phyloP scores from a whole-genome alignment of 495 filamentous ascomycete genomes.

The Hypomontagnella monticulosa region DNA sequence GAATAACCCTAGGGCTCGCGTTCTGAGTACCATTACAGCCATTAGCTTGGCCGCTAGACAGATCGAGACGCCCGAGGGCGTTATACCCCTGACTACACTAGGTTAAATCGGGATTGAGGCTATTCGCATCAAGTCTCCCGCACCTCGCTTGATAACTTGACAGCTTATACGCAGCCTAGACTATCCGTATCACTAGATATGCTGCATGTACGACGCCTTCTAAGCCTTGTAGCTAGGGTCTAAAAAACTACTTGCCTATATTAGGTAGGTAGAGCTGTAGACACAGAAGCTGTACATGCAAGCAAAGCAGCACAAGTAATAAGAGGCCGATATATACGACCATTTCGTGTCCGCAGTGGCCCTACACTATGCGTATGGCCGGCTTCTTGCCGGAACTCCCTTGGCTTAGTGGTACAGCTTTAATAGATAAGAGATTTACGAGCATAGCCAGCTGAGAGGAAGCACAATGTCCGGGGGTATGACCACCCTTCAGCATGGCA shows the following conservation, averaged over 20 bases:
- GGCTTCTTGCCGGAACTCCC: background rate
- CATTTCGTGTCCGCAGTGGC: background rate
- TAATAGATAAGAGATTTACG: background rate
- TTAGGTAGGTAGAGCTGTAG: constrained; percentile 29
- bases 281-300: constrained; percentile 12
- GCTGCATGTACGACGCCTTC: constrained; percentile 23
- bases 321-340: background rate
- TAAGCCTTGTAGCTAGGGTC: background rate
- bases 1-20: constrained; percentile 10
- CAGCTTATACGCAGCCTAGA: constrained; percentile 10
- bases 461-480: background rate
- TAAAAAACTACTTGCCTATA: constrained; percentile 8
- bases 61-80: constrained; percentile 1
- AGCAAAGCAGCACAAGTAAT: constrained; percentile 15
- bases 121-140: constrained; percentile 26
- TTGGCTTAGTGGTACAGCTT: background rate
- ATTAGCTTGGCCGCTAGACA: background rate
- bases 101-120: constrained; percentile 28
- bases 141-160: constrained; percentile 5
- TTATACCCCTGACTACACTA: constrained; percentile 5
- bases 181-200: constrained; percentile 21
- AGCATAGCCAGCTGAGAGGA: background rate
- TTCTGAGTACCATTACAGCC: background rate
- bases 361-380: background rate
- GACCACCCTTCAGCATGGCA: too few relatives aligned